Base-by-base conservation (phyloP, 768 basidiomycete genomes). In the Termitomyces sp. region DNA sequence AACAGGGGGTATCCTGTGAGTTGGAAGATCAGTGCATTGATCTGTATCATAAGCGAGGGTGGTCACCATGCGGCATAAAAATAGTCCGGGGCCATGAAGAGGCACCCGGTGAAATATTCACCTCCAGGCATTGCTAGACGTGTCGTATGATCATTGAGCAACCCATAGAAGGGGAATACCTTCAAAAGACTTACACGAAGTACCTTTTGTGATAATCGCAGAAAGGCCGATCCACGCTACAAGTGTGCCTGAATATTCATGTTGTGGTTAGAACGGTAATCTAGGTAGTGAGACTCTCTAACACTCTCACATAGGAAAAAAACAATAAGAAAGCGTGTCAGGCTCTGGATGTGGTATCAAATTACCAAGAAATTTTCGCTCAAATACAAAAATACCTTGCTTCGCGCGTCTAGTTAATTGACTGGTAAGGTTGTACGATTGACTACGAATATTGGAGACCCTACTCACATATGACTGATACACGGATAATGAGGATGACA, bases 401-500 rank as follows among this genome's bases (percentile, higher is more conserved):
- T 8, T 28, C 37, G 17, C 2, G 25, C 50, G 3, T 51, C 50
- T 51, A 19, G 23, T 12, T 1, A 40, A 28, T 19, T 12, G 25
- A 39, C 17, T 14, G n/a, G 6, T 51, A 1, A 51, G 17, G 1
- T 5, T 1, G 25, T 27, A 2, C 19, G 7, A 1, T 10, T n/a
- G 3, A 8, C 11, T 14, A n/a, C n/a, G n/a, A n/a, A n/a, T 1
- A 34, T 11, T n/a, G n/a, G 3, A n/a, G 11, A 19, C 7, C 1
- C 16, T 3, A 51, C 50, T 39, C 25, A 51, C 50, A 51, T 27
- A 51, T 51, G 27, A 10, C 50, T 6, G 37, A 40, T 40, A 51
- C 50, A 19, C 50, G 37, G 12, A 51, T 17, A n/a, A 51, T 39
- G 37, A 51, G 50, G 39, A 51, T 51, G n/a, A 51, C 50, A 51